phyloP scores from a whole-genome alignment of 306 rosid genomes.

The Prinsepia uniflora region DNA sequence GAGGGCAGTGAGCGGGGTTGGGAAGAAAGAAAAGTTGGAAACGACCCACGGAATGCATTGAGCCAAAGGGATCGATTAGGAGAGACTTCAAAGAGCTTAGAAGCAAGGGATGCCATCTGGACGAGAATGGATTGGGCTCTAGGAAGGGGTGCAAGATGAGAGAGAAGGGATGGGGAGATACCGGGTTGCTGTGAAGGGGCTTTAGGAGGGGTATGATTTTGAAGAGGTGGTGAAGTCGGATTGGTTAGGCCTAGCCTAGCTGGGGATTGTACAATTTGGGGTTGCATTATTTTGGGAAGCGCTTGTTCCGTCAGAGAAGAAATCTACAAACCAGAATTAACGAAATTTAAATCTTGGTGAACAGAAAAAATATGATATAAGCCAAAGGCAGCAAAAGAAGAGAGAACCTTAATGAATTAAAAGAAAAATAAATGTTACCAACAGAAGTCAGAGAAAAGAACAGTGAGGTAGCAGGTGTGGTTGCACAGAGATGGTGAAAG shows the following conservation, averaged over 20 bases:
- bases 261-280: conserved; percentile 78
- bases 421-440: conserved; percentile 3
- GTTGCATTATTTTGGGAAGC: conserved; percentile 59
- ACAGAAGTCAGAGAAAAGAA: background rate
- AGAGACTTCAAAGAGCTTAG: conserved; percentile 72
- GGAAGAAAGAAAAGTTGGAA: conserved; percentile 71
- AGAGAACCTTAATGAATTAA: background rate
- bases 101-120: conserved; percentile 78
- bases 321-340: background rate
- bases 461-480: background rate
- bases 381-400: background rate
- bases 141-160: conserved; percentile 87
- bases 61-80: conserved; percentile 73
- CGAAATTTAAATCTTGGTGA: background rate
- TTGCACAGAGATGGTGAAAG: background rate
- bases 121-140: conserved; percentile 75
- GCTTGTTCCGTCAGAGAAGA: background rate
- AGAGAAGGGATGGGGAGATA: conserved; percentile 49
- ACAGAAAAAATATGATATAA: background rate
- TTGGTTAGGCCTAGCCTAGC: conserved; percentile 79
- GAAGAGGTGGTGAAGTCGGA: conserved; percentile 75
- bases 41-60: conserved; percentile 66
- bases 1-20: conserved; percentile 40
- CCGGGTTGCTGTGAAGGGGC: conserved; percentile 46
- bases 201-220: conserved; percentile 65